phyloP scores from a whole-genome alignment of 306 rosid genomes.

The Dryas alaskensis region DNA sequence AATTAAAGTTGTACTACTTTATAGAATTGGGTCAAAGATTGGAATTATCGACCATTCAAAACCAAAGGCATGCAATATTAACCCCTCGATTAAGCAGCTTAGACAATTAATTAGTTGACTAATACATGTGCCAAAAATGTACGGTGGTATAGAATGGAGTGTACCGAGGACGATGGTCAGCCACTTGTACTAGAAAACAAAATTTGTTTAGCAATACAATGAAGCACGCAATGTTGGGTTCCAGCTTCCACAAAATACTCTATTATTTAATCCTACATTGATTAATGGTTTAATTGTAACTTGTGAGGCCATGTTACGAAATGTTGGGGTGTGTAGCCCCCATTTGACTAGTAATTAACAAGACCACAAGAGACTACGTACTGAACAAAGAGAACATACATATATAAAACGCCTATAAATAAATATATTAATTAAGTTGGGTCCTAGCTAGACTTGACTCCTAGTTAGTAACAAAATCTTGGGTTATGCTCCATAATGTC shows the following conservation, averaged over 20 bases:
- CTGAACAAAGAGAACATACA: slow-evolving; percentile 13
- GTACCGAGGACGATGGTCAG: too few relatives aligned
- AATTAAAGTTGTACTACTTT: too few relatives aligned
- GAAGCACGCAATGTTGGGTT: too few relatives aligned
- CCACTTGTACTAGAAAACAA: too few relatives aligned
- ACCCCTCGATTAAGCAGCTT: too few relatives aligned
- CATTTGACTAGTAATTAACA: slow-evolving; percentile 28
- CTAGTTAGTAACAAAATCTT: slow-evolving; percentile 29
- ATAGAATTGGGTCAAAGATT: too few relatives aligned
- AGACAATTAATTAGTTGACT: too few relatives aligned
- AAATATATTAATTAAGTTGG: neutral
- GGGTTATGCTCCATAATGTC: slow-evolving; percentile 42
- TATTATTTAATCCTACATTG: neutral
- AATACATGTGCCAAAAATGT: too few relatives aligned
- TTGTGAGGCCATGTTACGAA: slow-evolving; percentile 21
- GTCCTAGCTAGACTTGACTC: slow-evolving; percentile 10
- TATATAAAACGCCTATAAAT: neutral
- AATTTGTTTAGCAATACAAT: too few relatives aligned
- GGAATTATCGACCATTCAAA: too few relatives aligned
- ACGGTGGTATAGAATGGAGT: too few relatives aligned
- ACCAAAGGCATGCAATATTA: too few relatives aligned
- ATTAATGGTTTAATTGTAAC: neutral
- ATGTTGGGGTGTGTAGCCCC: slow-evolving; percentile 27
- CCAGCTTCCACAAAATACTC: neutral
- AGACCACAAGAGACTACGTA: neutral